Conservation (phyloP, 2,329 filamentous ascomycete genomes). For the Sporothrix brasiliensis region DNA sequence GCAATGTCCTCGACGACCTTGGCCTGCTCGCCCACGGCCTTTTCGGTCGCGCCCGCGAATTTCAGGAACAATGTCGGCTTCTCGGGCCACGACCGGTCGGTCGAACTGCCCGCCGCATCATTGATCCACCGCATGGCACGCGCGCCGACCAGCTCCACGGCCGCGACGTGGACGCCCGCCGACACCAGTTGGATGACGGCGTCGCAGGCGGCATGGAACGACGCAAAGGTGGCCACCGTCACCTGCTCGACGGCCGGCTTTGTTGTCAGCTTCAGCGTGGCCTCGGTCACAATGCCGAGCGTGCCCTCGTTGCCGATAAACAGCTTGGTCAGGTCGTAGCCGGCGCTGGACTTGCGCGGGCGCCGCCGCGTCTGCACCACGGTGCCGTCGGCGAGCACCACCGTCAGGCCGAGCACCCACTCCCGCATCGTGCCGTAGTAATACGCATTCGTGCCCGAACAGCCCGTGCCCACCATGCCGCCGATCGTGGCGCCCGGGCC, state of each 20-base stretch:
- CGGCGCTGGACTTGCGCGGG: conserved; percentile 85
- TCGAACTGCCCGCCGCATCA: conserved; percentile 59
- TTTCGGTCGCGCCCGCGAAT: conserved; percentile 68
- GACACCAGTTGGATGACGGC: conserved; percentile 80
- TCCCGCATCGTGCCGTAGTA: conserved; percentile 93
- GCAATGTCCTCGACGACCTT: conserved; percentile 66
- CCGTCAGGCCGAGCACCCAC: conserved; percentile 84
- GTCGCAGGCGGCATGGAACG: conserved; percentile 72
- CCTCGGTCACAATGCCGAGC: conserved; percentile 87
- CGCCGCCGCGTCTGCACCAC: conserved; percentile 86
- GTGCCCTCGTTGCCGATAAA: conserved; percentile 93
- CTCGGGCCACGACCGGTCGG: conserved; percentile 68
- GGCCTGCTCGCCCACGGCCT: conserved; percentile 77
- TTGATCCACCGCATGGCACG: conserved; percentile 79
- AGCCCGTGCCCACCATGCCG: conserved; percentile 77
- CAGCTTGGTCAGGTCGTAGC: conserved; percentile 86
- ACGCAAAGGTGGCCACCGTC: conserved; percentile 65
- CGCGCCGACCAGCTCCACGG: conserved; percentile 91
- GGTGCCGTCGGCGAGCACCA: conserved; percentile 90
- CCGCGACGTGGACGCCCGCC: conserved; percentile 80
- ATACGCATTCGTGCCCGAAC: conserved; percentile 84
- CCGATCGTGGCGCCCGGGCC: conserved; percentile 91
- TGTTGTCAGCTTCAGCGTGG: conserved; percentile 81
- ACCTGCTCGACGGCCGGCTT: conserved; percentile 79
- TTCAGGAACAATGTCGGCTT: conserved; percentile 83